Conservation (phyloP, 208 protist genomes). For the Leishmania turanica region DNA sequence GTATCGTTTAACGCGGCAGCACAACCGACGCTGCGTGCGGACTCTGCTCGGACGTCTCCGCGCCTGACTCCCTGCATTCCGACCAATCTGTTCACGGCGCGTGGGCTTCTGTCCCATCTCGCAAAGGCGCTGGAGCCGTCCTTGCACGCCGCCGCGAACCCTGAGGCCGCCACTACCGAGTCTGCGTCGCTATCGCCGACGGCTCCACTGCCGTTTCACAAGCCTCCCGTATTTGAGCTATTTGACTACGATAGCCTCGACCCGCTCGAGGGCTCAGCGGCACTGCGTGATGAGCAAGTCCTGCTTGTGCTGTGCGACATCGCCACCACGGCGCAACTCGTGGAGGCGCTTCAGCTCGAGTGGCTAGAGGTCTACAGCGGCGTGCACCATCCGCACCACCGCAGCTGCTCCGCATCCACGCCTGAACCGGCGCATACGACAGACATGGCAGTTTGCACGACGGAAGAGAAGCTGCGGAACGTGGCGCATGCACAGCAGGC, state of each 20-base stretch:
- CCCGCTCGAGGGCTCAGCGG: slow-evolving; percentile 19
- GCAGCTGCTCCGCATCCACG: neutral
- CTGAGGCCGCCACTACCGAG: neutral
- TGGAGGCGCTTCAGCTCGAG: slow-evolving; percentile 35
- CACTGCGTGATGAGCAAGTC: slow-evolving; percentile 20
- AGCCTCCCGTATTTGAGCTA: slow-evolving; percentile 15
- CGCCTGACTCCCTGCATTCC: neutral
- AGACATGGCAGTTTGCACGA: slow-evolving; percentile 36
- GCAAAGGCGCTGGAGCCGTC: neutral
- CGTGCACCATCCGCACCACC: slow-evolving; percentile 12
- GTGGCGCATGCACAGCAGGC: slow-evolving; percentile 24
- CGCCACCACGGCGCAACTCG: slow-evolving; percentile 13
- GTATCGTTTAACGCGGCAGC: slow-evolving; percentile 4
- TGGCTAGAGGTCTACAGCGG: slow-evolving; percentile 33
- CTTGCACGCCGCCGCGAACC: neutral
- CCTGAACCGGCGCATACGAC: slow-evolving; percentile 3
- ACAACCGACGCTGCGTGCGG: slow-evolving; percentile 13
- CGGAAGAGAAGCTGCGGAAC: slow-evolving; percentile 32
- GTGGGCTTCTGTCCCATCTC: slow-evolving; percentile 23
- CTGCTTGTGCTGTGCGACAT: slow-evolving; percentile 31
- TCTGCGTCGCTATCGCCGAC: neutral
- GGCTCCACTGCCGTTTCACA: neutral
- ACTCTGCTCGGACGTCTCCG: slow-evolving; percentile 18
- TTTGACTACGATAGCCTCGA: slow-evolving; percentile 21
- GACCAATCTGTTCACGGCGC: neutral